Evolutionary conservation across 345 rosid species (phyloP), one percentile per base, ranked within the genome.

Genomic region (Pistacia vera): DNA sequence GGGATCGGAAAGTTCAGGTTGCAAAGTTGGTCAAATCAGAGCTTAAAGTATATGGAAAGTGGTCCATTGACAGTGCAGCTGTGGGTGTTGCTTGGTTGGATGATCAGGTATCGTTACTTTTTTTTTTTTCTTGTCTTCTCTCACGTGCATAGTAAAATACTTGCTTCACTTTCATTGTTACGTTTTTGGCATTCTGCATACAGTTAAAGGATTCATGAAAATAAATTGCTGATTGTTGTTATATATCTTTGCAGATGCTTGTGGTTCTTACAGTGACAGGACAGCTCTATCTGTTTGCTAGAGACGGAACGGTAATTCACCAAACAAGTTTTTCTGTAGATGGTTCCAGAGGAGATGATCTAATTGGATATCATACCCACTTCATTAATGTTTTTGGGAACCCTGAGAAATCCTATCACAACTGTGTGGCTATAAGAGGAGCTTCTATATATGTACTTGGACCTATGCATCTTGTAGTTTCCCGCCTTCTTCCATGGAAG

Each of bases 401-500:
- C 85, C 99, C 99, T 76, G 98, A 93, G 90, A 96, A 96, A 83
- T 92, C 99, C 69, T 93, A 86, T 87, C 98, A 93, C 70, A 89
- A 93, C 75, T 82, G 93, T 76, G 71, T 91, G 69, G 86, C 97
- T 79, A 88, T 90, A 71, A 88, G 98, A 85, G 99, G 99, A 74
- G 98, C 98, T 75, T 96, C 99, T 67, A 61, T 96, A 71, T 96
- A 96, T 82, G 83, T 96, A 58, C 93, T 96, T 55, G 99, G 98
- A 79, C 88, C 93, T 10, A 80, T 83, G 54, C 95, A 89, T 81
- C 91, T 96, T 83, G 78, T 87, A 79, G 84, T 93, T 82, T 90
- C 94, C 61, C 90, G 98, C 60, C 98, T 96, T 88, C 94, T 96
- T 76, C 98, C 97, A 9, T 96, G 99, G 99, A 96, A 94, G 84